Base-by-base conservation (phyloP, 192 early-diverging fungal species). In the Chytriomyces hyalinus region DNA sequence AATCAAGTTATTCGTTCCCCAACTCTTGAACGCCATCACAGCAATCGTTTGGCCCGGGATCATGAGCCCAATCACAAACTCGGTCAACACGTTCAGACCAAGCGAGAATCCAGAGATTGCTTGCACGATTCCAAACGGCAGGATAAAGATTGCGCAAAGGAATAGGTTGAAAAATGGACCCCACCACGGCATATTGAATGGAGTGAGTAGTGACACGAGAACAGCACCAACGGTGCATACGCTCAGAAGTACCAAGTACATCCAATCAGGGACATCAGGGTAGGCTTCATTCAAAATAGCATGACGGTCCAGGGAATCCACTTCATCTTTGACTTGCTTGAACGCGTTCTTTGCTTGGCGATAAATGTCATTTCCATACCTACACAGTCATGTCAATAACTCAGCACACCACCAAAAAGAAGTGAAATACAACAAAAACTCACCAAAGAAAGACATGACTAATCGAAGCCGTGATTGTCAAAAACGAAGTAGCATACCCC, bases 1-100 rank as follows among this genome's bases (percentile, higher is more conserved):
- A 24, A 86, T 80, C 82, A 94, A 84, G 6, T 89, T 87, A 68
- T 93, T 94, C 78, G 90, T 91, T 51, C 92, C 93, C 67, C 91
- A 88, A 1, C 87, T 88, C 84, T 93, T 92, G 86, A 92, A 93
- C 22, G 84, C 85, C 86, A 93, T 88, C 65, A 87, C 90, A n/a
- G 85, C 87, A 47, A 92, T 83, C 4, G 88, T 90, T 47, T 85
- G 79, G 13, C 91, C 91, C 22, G 91, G 89, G 44, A 85, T 72
- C 36, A 89, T 82, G 45, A 79, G 80, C 81, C 91, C 90, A 67
- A 86, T 85, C 49, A 91, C 77, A 43, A 90, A 82, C 81, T 92
- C 86, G 13, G 89, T 79, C 20, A 92, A 72, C 46, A 92, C 86
- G 60, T 86, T 89, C 11, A 91, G 75, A 65, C 83, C 82, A 61